Conservation (phyloP, 345 rosid species). For the Brassica cretica region DNA sequence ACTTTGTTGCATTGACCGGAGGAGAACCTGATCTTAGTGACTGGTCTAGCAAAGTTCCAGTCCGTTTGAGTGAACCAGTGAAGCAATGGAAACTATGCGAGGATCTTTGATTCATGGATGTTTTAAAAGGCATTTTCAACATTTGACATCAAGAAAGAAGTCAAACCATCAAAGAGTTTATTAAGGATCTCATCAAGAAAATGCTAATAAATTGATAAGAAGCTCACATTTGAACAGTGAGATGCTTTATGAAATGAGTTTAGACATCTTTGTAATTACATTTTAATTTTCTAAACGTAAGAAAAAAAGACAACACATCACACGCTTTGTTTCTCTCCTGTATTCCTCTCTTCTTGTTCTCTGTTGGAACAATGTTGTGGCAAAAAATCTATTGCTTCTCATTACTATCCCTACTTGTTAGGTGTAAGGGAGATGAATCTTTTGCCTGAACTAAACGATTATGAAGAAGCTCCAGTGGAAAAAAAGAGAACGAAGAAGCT, state of each 20-base stretch:
- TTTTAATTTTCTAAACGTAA: no score
- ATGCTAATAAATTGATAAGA: not conserved
- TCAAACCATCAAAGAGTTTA: not conserved
- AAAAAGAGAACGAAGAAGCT: constrained; percentile 57
- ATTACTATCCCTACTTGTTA: constrained; percentile 28
- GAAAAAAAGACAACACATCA: constrained; percentile 29
- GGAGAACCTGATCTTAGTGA: constrained; percentile 57
- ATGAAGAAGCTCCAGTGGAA: constrained; percentile 65
- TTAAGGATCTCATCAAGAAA: not conserved
- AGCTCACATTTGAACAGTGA: not conserved
- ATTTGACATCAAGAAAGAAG: not conserved
- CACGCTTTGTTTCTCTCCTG: constrained; percentile 30
- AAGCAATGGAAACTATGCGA: constrained; percentile 64
- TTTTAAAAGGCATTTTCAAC: not conserved
- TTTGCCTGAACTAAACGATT: constrained; percentile 27
- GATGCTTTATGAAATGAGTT: not conserved
- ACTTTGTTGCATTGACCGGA: constrained; percentile 74
- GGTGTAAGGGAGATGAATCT: constrained; percentile 26
- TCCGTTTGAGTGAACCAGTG: constrained; percentile 50
- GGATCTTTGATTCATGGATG: not conserved
- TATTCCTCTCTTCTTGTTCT: constrained; percentile 13
- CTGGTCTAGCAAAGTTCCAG: constrained; percentile 67
- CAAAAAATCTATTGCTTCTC: constrained; percentile 16
- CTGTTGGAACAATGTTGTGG: constrained; percentile 17
- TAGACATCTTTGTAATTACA: not conserved